phyloP scores from a whole-genome alignment of 192 early-diverging fungal species.

The Lobosporangium transversale region DNA sequence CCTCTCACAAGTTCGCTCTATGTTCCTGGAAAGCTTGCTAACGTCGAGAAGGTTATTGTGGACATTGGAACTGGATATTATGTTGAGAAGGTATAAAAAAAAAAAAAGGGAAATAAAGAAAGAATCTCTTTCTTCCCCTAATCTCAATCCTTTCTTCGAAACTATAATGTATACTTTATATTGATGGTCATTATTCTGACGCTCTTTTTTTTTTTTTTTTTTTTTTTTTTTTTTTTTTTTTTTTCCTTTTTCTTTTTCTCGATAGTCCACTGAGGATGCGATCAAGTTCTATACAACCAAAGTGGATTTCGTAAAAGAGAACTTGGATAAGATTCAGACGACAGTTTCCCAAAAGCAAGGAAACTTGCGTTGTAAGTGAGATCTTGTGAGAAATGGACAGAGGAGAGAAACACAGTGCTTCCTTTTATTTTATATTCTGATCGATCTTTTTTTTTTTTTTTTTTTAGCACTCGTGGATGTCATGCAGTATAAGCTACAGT shows the following conservation, averaged over 20 bases:
- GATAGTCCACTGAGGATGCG: constrained; percentile 81
- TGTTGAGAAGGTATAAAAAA: constrained; percentile 81
- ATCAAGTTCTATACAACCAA: constrained; percentile 85
- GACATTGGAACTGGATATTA: constrained; percentile 98
- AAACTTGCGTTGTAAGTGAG: constrained; percentile 65
- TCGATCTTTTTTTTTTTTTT: neutral
- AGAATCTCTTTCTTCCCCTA: neutral
- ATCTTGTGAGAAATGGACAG: too few relatives aligned
- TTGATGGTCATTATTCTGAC: neutral
- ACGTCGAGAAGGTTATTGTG: constrained; percentile 88
- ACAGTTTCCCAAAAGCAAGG: constrained; percentile 83
- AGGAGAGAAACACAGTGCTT: neutral
- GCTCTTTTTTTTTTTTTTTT: neutral
- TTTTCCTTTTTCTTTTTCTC: too few relatives aligned
- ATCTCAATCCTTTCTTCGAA: too few relatives aligned
- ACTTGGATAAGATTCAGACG: constrained; percentile 83
- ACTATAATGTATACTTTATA: too few relatives aligned
- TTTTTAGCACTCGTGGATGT: constrained; percentile 60
- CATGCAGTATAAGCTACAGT: constrained; percentile 65
- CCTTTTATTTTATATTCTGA: neutral
- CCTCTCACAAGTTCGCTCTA: constrained; percentile 90
- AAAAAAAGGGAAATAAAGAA: neutral
- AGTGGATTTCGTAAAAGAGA: constrained; percentile 83
- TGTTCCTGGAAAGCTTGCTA: constrained; percentile 86
- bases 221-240: too few relatives aligned